Evolutionary conservation across 441 rosid genomes (phyloP).

Genomic region (Populus hybrid): DNA sequence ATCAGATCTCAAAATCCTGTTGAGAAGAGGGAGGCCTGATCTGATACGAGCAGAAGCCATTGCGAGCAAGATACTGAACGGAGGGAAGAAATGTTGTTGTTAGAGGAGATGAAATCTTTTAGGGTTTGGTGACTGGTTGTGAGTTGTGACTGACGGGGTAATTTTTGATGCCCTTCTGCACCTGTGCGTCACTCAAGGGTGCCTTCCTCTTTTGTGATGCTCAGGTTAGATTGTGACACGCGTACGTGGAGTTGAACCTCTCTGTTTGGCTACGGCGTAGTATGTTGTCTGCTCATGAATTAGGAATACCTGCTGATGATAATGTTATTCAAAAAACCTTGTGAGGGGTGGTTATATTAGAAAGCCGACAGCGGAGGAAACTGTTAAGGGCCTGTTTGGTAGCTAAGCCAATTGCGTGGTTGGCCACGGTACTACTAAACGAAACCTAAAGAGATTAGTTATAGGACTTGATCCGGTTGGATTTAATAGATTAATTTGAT

Average conservation of each 20-base stretch:
- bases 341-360: no score
- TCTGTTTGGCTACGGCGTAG: not conserved
- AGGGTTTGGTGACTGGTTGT: not conserved
- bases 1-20: constrained; percentile 41
- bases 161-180: not conserved
- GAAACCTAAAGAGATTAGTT: no score
- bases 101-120: not conserved
- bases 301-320: not conserved
- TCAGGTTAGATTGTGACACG: not conserved
- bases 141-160: not conserved
- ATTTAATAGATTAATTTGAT: no score
- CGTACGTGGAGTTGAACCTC: not conserved
- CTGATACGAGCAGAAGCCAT: constrained; percentile 59
- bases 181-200: not conserved
- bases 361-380: no score
- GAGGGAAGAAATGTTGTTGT: not conserved
- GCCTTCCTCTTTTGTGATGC: not conserved
- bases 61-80: constrained; percentile 19
- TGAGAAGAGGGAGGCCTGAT: constrained; percentile 58
- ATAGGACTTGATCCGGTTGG: no score
- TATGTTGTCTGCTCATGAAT: not conserved
- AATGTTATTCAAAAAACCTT: no score
- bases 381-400: no score
- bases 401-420: no score
- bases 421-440: no score